Conservation (phyloP, 495 filamentous ascomycete genomes). For the Penicillium bovifimosum region DNA sequence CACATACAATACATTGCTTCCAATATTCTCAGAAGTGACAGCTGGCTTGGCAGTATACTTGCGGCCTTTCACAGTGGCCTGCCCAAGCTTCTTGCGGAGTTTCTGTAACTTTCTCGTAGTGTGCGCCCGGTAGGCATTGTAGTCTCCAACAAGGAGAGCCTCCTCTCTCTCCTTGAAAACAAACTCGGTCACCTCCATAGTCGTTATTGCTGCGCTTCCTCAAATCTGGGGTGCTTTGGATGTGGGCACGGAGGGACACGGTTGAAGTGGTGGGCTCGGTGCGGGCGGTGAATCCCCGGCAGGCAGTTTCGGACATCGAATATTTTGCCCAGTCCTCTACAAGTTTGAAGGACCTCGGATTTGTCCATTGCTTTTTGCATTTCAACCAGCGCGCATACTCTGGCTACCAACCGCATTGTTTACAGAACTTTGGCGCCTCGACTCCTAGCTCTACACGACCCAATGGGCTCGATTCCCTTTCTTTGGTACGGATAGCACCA, state of each 20-base stretch:
- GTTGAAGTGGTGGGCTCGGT: constrained; percentile 17
- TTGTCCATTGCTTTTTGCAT: neutral
- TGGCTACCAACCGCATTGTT: neutral
- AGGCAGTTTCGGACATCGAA: constrained; percentile 26
- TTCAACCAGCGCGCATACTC: neutral
- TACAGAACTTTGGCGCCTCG: neutral
- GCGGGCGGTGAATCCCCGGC: constrained; percentile 30
- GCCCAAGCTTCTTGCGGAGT: constrained; percentile 75
- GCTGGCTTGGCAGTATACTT: constrained; percentile 72
- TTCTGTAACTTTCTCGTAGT: constrained; percentile 77
- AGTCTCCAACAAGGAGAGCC: constrained; percentile 80
- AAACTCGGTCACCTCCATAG: constrained; percentile 88
- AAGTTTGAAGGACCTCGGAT: neutral
- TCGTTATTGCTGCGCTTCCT: constrained; percentile 2
- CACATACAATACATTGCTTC: constrained; percentile 67
- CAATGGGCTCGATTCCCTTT: neutral
- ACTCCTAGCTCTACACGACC: neutral
- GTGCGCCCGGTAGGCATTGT: constrained; percentile 76
- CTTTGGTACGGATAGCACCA: constrained; percentile 5
- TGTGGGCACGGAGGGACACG: constrained; percentile 14
- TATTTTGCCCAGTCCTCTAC: constrained; percentile 14
- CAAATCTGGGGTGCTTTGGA: constrained; percentile 3
- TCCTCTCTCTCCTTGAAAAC: constrained; percentile 71
- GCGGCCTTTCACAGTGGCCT: constrained; percentile 72
- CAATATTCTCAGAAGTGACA: constrained; percentile 73